These are phyloP conservation scores for Croton laevigatus DNA, from an alignment of 441 rosid species.

Conservation along the genomic window DNA sequence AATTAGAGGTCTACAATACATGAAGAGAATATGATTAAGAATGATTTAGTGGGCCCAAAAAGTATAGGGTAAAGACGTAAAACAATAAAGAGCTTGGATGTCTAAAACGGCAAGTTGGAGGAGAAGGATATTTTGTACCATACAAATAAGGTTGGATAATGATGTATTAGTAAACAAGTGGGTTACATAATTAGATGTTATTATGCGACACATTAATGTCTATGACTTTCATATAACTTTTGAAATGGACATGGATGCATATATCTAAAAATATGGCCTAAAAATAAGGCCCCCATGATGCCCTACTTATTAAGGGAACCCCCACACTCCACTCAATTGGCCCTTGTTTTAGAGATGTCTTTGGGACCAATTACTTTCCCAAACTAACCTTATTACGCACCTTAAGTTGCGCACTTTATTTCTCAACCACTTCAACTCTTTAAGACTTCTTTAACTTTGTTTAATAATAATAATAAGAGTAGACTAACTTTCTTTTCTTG, in stretches of 20 bases:
- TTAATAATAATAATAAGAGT: too few relatives aligned
- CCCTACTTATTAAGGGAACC: conserved; percentile 16
- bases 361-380: neutral
- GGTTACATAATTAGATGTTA: neutral
- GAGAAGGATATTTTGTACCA: neutral
- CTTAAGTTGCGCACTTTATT: neutral
- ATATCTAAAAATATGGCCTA: neutral
- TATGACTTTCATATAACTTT: neutral
- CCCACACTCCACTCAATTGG: conserved; percentile 12
- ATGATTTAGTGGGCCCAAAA: neutral
- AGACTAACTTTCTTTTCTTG: too few relatives aligned
- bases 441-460: neutral
- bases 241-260: conserved; percentile 9
- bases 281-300: conserved; percentile 13
- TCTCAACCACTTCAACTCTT: neutral
- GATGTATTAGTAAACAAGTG: neutral
- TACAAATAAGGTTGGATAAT: neutral
- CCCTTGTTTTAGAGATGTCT: neutral
- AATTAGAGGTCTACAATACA: neutral
- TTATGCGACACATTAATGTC: neutral
- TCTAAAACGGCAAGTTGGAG: neutral
- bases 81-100: neutral
- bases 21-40: neutral
- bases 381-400: too few relatives aligned
- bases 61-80: neutral